Evolutionary conservation across 2,329 filamentous ascomycete species (phyloP), one percentile per base, ranked within the genome.

Genomic region (Claviceps maximensis): DNA sequence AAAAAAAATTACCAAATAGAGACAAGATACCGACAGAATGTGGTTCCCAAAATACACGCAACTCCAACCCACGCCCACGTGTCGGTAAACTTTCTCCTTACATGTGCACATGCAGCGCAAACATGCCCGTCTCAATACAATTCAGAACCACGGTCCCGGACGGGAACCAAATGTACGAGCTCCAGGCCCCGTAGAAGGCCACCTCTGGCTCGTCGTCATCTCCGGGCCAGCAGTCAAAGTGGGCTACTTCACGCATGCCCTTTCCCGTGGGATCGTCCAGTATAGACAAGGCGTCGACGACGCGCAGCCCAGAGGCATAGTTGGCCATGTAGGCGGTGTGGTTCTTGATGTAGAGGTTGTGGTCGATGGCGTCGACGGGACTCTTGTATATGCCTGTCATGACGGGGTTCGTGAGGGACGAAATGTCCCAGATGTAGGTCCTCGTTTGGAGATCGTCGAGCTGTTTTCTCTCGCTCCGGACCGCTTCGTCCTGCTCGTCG

Each of bases 401-500:
- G 48, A 63, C 62, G 6, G 73, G 73, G 0, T 59, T 57, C 23
- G 65, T 64, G 19, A 75, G 66, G 47, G 65, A 61, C 45, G 63
- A 62, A 53, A 76, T 69, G 58, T 76, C 72, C 53, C 71, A 73
- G 54, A 77, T 74, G 61, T 75, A 77, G 7, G 75, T 73, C 57
- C 64, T 69, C 62, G 66, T 51, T 59, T 61, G 50, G 6, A 65
- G 64, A 1, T 67, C 73, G 17, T 21, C 21, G 10, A 25, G 4
- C 25, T 21, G 9, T 1, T 65, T 62, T 1, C 66, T 62, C 8
- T 69, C 69, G 12, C 66, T 65, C 19, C 59, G 58, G n/a, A 72
- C 62, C 36, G 65, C 60, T 63, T 79, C 76, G 59, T 79, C 76
- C 25, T 73, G 68, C 60, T 78, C 76, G 57, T 78, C 75, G 58